phyloP scores from a whole-genome alignment of 2,329 filamentous ascomycete genomes.

The Colletotrichum kahawae region DNA sequence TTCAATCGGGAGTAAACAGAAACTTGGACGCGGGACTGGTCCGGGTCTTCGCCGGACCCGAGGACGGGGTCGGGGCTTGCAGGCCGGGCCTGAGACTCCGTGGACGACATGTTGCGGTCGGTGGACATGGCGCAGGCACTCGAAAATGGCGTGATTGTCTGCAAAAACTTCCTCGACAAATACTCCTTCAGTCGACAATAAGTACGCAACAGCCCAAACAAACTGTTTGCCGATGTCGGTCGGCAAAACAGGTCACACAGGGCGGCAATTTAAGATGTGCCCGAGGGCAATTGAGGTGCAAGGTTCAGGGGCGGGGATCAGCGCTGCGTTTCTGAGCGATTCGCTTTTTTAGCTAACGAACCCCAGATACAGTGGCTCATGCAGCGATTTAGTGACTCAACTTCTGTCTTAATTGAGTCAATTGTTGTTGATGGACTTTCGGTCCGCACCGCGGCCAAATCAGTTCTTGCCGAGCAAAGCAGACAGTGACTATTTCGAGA shows the following conservation, averaged over 20 bases:
- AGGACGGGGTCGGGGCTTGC: neutral
- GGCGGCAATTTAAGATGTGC: neutral
- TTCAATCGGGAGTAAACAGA: neutral
- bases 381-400: neutral
- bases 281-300: neutral
- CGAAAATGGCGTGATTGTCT: neutral
- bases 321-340: neutral
- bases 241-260: neutral
- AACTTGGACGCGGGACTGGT: neutral
- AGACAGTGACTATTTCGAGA: neutral
- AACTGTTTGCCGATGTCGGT: neutral
- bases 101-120: neutral
- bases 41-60: neutral
- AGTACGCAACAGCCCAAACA: neutral
- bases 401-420: neutral
- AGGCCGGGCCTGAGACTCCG: neutral
- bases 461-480: neutral
- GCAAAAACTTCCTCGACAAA: neutral
- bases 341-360: neutral
- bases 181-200: neutral
- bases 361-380: neutral
- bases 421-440: neutral
- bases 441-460: neutral
- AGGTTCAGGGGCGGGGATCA: neutral
- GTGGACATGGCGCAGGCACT: neutral